Conservation (phyloP, 352 stramenopile genomes). For the Phytopythium vexans region DNA sequence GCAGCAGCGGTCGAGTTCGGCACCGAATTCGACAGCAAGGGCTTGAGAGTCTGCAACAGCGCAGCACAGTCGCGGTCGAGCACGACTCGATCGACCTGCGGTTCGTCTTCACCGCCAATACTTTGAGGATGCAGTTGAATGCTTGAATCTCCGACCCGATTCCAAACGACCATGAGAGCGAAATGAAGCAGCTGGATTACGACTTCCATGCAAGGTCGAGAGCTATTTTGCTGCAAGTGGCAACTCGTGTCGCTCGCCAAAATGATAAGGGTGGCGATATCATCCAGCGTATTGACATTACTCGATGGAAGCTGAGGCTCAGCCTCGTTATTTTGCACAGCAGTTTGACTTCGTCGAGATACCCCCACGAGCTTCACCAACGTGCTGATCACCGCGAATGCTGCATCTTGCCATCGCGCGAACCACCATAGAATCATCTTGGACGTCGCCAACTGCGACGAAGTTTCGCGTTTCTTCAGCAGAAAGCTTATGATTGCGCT, state of each 20-base stretch:
- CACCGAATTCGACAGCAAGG: background rate
- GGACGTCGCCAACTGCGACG: constrained; percentile 32
- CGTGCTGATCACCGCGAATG: constrained; percentile 32
- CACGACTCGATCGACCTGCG: background rate
- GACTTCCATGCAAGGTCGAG: constrained; percentile 4
- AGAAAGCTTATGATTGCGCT: constrained; percentile 25
- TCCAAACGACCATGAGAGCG: background rate
- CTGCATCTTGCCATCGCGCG: constrained; percentile 54
- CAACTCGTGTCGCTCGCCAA: constrained; percentile 21
- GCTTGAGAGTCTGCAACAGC: background rate
- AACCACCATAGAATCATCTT: constrained; percentile 67
- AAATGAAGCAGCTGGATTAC: background rate
- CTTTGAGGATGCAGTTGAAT: background rate
- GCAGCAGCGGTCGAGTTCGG: background rate
- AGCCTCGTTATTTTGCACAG: background rate
- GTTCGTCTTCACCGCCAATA: background rate
- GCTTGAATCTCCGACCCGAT: background rate
- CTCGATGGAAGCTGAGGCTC: constrained; percentile 3
- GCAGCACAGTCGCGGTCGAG: background rate
- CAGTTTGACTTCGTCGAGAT: background rate
- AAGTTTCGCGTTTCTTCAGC: constrained; percentile 40
- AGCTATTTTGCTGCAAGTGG: constrained; percentile 14
- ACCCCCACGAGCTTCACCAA: constrained; percentile 8
- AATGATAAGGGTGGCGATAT: constrained; percentile 19
- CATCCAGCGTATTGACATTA: constrained; percentile 8